Evolutionary conservation across 768 basidiomycete genomes (phyloP).

Genomic region (Boletus sp.): DNA sequence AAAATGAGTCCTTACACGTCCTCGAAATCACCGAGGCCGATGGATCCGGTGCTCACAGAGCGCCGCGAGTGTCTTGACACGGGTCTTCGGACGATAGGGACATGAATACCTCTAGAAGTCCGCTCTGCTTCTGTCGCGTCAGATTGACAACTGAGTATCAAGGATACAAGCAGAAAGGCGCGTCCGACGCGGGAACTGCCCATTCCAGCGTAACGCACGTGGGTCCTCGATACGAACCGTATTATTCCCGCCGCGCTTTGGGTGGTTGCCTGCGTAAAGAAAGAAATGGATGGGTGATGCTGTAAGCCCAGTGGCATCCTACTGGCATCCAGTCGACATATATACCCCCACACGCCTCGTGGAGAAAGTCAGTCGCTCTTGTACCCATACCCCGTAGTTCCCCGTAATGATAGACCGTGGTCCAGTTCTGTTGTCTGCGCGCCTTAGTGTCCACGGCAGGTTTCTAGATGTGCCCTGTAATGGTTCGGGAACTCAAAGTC

Average conservation of each 20-base stretch:
- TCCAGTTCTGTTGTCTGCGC: too few relatives aligned
- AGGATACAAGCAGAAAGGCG: constrained; percentile 5
- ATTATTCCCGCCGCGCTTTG: neutral
- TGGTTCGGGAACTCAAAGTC: too few relatives aligned
- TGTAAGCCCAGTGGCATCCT: too few relatives aligned
- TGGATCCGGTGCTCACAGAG: constrained; percentile 30
- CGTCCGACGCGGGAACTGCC: constrained; percentile 1
- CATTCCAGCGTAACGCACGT: constrained; percentile 8
- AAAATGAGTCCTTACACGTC: constrained; percentile 50
- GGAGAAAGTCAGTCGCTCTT: too few relatives aligned
- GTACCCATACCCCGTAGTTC: too few relatives aligned
- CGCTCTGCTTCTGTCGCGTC: neutral
- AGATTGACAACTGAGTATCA: constrained; percentile 2
- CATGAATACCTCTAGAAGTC: constrained; percentile 20
- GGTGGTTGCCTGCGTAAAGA: neutral
- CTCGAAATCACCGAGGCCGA: constrained; percentile 57
- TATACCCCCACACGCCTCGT: too few relatives aligned
- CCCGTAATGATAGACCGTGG: too few relatives aligned
- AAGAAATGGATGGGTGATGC: too few relatives aligned
- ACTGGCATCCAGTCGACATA: too few relatives aligned
- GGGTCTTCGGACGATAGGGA: constrained; percentile 20
- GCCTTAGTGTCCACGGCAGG: too few relatives aligned
- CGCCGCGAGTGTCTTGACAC: constrained; percentile 3
- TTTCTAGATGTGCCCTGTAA: too few relatives aligned
- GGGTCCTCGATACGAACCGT: neutral